phyloP scores from a whole-genome alignment of 1,284 basidiomycete genomes.

The Boletus smithii region DNA sequence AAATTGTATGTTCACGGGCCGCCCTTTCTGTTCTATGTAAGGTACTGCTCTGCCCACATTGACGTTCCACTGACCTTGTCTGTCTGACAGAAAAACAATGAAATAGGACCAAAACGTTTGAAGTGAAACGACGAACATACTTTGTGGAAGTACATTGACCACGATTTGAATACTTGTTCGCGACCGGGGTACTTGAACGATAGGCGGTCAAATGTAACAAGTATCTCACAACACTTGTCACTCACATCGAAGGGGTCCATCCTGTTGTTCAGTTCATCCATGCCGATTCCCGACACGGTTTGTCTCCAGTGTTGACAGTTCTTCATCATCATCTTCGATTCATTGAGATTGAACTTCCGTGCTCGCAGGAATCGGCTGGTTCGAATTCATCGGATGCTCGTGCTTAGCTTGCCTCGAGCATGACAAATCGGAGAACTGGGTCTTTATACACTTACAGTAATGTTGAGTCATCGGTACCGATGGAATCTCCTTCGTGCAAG shows the following conservation, averaged over 20 bases:
- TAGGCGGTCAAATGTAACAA: constrained; percentile 3
- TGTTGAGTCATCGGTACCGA: constrained; percentile 63
- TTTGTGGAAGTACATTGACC: constrained; percentile 75
- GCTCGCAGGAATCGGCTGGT: constrained; percentile 66
- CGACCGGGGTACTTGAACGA: constrained; percentile 60
- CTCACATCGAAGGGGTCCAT: constrained; percentile 63
- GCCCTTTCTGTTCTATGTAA: constrained; percentile 48
- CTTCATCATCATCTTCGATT: constrained; percentile 55
- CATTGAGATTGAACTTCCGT: constrained; percentile 52
- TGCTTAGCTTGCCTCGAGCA: constrained; percentile 4
- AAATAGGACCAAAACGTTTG: not conserved
- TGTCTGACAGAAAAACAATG: constrained; percentile 37
- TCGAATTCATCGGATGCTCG: constrained; percentile 1
- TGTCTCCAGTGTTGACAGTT: constrained; percentile 60
- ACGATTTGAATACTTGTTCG: constrained; percentile 62
- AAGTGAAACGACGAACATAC: constrained; percentile 32
- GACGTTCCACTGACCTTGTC: constrained; percentile 47
- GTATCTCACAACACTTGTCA: constrained; percentile 3
- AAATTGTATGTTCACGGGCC: constrained; percentile 63
- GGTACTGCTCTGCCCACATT: not conserved
- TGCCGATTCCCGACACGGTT: constrained; percentile 52
- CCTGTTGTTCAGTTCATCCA: constrained; percentile 52
- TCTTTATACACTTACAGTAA: constrained; percentile 44
- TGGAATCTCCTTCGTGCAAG: constrained; percentile 56
- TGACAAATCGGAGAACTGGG: not conserved